Percentiles rank a stretch among this genome's conserved stretches.
Evolutionary conservation across 768 basidiomycete species (phyloP).

Genomic region (Russula sp.): DNA sequence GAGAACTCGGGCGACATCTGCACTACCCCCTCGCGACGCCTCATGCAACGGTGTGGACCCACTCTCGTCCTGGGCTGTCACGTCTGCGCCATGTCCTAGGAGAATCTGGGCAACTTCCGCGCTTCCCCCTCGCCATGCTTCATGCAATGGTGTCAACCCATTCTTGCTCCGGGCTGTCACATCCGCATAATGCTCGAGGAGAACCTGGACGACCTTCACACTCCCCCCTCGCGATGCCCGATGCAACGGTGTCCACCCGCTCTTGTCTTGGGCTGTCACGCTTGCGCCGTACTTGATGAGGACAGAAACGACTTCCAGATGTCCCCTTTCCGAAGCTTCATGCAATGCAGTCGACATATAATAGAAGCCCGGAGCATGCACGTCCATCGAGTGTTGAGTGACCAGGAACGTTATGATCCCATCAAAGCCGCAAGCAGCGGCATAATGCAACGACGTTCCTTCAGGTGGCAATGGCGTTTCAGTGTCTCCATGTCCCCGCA

Average conservation of each 20-base stretch:
- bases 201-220: too few species aligned
- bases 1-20: too few species aligned
- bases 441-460: neutral
- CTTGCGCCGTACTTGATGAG: neutral
- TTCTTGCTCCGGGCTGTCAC: too few species aligned
- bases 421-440: neutral
- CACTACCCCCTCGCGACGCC: too few species aligned
- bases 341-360: neutral
- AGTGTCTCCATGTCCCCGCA: neutral
- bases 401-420: neutral
- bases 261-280: neutral
- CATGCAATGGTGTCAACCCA: too few species aligned
- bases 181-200: too few species aligned
- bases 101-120: too few species aligned
- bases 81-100: too few species aligned
- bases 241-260: neutral
- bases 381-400: neutral
- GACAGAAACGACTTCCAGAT: neutral
- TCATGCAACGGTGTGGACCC: too few species aligned
- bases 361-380: neutral
- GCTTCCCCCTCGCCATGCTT: too few species aligned
- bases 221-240: too few species aligned
- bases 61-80: too few species aligned
- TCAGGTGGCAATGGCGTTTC: neutral
- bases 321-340: neutral